Percentiles rank a stretch among this genome's conserved stretches.
phyloP scores from a whole-genome alignment of 495 filamentous ascomycete species.

The Niebla homalea region DNA sequence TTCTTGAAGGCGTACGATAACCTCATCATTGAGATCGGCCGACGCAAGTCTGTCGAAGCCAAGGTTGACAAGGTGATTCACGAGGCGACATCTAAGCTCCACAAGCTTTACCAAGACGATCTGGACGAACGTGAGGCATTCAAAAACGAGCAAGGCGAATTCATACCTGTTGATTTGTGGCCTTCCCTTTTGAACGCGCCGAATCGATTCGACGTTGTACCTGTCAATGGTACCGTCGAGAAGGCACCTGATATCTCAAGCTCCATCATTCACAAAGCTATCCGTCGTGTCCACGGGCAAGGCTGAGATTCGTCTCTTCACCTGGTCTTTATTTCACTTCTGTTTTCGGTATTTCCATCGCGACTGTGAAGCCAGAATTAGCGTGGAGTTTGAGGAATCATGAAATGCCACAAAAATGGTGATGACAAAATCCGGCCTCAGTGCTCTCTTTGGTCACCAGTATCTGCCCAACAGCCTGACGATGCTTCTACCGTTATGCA shows the following conservation, averaged over 20 bases:
- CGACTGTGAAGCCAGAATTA: not conserved
- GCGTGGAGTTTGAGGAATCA: not conserved
- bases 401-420: not conserved
- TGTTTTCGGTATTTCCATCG: not conserved
- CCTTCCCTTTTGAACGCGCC: slow-evolving; percentile 51
- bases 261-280: slow-evolving; percentile 17
- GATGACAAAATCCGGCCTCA: slow-evolving; percentile 9
- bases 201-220: slow-evolving; percentile 40
- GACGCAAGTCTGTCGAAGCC: slow-evolving; percentile 54
- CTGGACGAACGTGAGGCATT: slow-evolving; percentile 63
- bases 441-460: slow-evolving; percentile 24
- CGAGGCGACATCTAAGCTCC: slow-evolving; percentile 61
- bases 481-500: slow-evolving; percentile 10
- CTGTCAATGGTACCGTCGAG: slow-evolving; percentile 19
- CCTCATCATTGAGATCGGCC: slow-evolving; percentile 66
- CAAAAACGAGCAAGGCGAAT: slow-evolving; percentile 69
- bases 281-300: slow-evolving; percentile 9
- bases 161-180: slow-evolving; percentile 83
- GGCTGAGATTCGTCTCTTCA: not conserved
- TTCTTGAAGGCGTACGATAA: slow-evolving; percentile 76
- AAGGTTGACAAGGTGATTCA: slow-evolving; percentile 60
- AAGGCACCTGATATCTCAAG: slow-evolving; percentile 18
- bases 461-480: not conserved
- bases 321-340: not conserved
- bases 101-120: slow-evolving; percentile 65